These are phyloP conservation scores for Letharia columbiana DNA, from an alignment of 495 filamentous ascomycete species.

Conservation along the genomic window DNA sequence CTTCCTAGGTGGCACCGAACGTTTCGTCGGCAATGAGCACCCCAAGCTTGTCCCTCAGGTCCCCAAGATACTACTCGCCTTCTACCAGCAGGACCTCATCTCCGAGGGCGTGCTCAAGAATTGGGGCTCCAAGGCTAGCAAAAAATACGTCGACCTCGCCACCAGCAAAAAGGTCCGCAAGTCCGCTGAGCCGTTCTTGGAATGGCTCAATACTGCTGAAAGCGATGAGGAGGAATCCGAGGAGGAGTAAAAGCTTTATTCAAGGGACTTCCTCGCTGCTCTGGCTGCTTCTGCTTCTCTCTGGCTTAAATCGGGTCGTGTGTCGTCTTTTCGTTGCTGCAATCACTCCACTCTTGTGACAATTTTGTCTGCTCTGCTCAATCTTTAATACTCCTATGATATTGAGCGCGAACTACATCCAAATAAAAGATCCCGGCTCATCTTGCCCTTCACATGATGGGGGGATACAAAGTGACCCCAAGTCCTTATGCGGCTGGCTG, in stretches of 20 bases:
- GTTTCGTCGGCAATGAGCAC: slow-evolving; percentile 76
- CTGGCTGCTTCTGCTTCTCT: neutral
- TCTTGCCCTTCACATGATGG: neutral
- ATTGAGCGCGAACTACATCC: neutral
- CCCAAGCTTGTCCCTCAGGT: slow-evolving; percentile 70
- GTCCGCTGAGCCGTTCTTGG: slow-evolving; percentile 84
- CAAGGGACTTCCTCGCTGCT: neutral
- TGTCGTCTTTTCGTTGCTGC: neutral
- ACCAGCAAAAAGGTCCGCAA: slow-evolving; percentile 95
- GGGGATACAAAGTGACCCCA: neutral
- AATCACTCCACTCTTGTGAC: neutral
- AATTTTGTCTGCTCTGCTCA: neutral
- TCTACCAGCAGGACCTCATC: slow-evolving; percentile 82
- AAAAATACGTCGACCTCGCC: slow-evolving; percentile 86
- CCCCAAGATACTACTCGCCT: slow-evolving; percentile 73
- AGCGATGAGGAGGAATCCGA: slow-evolving; percentile 63
- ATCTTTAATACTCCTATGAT: neutral
- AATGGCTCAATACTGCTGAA: slow-evolving; percentile 87
- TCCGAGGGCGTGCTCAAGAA: slow-evolving; percentile 79
- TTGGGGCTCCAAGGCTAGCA: slow-evolving; percentile 91
- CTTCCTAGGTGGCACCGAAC: slow-evolving; percentile 92
- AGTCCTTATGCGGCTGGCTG: neutral
- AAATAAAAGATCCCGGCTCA: neutral
- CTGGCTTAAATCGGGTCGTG: neutral
- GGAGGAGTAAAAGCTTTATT: slow-evolving; percentile 31